Base-by-base conservation (phyloP, 257 asterid species). In the Catharanthus roseus region DNA sequence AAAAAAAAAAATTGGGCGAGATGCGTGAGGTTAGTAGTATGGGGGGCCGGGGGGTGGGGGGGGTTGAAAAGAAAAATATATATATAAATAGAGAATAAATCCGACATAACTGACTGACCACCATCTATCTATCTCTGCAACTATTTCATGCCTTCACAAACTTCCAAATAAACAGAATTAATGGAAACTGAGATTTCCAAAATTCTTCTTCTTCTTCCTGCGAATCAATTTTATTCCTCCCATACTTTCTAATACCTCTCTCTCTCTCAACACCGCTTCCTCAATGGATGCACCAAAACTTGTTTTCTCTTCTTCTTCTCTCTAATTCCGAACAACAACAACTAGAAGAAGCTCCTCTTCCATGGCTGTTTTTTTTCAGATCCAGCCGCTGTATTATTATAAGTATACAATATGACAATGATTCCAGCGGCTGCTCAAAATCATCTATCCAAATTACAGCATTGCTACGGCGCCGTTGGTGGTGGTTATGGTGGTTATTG, bases 101-200 rank as follows among this genome's bases (percentile, higher is more conserved):
- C 72, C 49, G 58, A 74, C 81, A 79, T 69, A 77, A 80, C 85
- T 79, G 96, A 85, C 89, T 74, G 76, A 80, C 85, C 87, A 85
- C 93, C 95, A 82, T 83, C 82, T 82, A 66, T 82, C 86, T 81
- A 67, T 81, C 82, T 78, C 77, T 68, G 68, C 80, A 66, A 74
- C 81, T 74, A 85, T 79, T 75, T 76, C 82, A 80, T 76, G 54
- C 70, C 79, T 8, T 72, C 86, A 85, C 87, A 87, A 86, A 69
- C 91, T 87, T 86, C 95, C 96, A 91, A 87, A 86, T 83, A 61
- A 85, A 84, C 86, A 85, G 93, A 85, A 91, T 79, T 86, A 81
- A 77, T 81, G 79, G 90, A 88, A 86, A 88, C 90, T 82, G 93
- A 84, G 90, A 86, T 83, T 84, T 82, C 70, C 76, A 82, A 78